Conservation (phyloP, 2,329 filamentous ascomycete species). For the Nakataea oryzae region DNA sequence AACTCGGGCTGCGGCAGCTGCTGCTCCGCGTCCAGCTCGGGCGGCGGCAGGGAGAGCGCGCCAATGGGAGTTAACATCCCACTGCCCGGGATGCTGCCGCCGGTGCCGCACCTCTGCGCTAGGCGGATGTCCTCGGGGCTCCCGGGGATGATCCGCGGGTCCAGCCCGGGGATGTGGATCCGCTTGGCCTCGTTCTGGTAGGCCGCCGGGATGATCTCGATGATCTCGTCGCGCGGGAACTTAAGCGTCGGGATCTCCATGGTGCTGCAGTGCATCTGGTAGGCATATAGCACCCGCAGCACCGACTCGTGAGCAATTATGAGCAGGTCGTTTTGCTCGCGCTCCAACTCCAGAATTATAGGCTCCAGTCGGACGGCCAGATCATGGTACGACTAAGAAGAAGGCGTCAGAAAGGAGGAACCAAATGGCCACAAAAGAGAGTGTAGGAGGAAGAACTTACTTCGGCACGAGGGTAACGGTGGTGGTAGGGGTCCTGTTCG, state of each 20-base stretch:
- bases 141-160: conserved; percentile 58
- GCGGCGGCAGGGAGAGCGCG: conserved; percentile 34
- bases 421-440: not conserved
- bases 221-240: conserved; percentile 94
- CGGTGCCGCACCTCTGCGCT: conserved; percentile 39
- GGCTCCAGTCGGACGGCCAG: conserved; percentile 95
- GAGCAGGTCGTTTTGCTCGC: conserved; percentile 93
- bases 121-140: conserved; percentile 76
- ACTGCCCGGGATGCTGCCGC: conserved; percentile 24
- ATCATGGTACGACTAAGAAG: conserved; percentile 80
- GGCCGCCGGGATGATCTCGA: conserved; percentile 94
- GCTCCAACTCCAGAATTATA: conserved; percentile 93
- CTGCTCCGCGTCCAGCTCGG: conserved; percentile 22
- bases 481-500: conserved; percentile 90
- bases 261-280: conserved; percentile 96
- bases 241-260: conserved; percentile 86
- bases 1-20: not conserved
- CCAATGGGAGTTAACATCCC: conserved; percentile 32
- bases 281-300: conserved; percentile 91
- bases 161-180: conserved; percentile 67
- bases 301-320: conserved; percentile 98
- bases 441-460: conserved; percentile 32
- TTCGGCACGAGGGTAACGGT: conserved; percentile 90
- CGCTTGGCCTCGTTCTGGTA: conserved; percentile 95
- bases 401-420: not conserved